Base-by-base conservation (phyloP, 305 asterid genomes). In the Fraxinus velutina region DNA sequence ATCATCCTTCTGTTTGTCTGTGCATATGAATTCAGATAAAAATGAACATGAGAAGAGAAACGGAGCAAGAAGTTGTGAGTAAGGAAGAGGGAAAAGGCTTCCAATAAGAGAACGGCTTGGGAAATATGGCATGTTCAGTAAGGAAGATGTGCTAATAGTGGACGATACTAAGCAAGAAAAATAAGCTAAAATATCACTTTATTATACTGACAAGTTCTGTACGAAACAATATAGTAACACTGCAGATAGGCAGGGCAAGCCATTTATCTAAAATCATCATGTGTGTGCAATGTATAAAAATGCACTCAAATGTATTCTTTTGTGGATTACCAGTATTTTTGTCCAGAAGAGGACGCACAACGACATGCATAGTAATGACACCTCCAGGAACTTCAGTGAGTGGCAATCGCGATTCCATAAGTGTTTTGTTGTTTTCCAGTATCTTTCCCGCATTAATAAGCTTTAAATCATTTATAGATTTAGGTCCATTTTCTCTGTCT, bases 351-450 rank as follows among this genome's bases (percentile, higher is more conserved):
- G 97, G 97, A 29, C 94, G 94, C 10, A 93, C 91, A 80, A 95
- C 96, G 64, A 92, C 97, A 66, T 87, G 98, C 98, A 95, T 95
- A 77, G 98, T 95, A 82, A 95, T 93, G 84, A 91, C 92, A 78
- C 92, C 92, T 80, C 97, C 97, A n/a, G 99, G 93, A 86, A 93
- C 94, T 89, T 93, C 99, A 84, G 92, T 90, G 79, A 91, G 88
- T n/a, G 97, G 97, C 80, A 90, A 86, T 44, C 94, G 89, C 6
- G 98, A 95, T 84, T 95, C 98, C 80, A 90, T 92, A 42, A 95
- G 87, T 47, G 98, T 93, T 84, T 81, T 86, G 86, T 89, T 93
- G 77, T 95, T 93, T 87, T 95, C 99, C 60, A 95, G 97, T 86
- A 95, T 95, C 89, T 80, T 92, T 85, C 99, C 98, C 0, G 97